phyloP scores from a whole-genome alignment of 2,329 filamentous ascomycete species.

The Pestalotiopsis sp. region DNA sequence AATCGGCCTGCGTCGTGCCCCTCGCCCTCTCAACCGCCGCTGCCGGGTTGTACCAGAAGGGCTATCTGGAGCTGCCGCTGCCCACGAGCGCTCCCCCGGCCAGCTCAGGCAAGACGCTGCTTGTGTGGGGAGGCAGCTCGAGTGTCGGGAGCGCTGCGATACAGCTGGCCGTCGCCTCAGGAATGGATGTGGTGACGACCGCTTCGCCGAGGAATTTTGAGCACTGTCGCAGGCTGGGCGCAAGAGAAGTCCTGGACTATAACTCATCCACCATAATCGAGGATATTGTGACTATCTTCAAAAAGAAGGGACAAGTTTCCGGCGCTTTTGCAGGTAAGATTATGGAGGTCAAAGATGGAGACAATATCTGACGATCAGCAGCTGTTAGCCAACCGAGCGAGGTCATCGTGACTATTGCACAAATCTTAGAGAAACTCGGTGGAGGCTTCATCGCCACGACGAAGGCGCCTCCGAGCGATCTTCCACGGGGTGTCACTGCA shows the following conservation, averaged over 20 bases:
- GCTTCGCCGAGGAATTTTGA: constrained; percentile 36
- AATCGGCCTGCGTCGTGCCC: constrained; percentile 17
- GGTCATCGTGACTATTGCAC: neutral
- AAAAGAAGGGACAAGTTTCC: constrained; percentile 1
- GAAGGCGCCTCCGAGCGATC: constrained; percentile 17
- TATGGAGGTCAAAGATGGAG: neutral
- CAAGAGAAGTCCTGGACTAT: constrained; percentile 40
- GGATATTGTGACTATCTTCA: constrained; percentile 24
- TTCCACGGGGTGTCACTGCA: neutral
- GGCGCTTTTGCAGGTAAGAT: neutral
- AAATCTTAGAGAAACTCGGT: neutral
- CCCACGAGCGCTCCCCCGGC: neutral
- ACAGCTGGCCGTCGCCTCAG: constrained; percentile 38
- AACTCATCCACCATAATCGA: constrained; percentile 26
- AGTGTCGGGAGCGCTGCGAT: constrained; percentile 40
- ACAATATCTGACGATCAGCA: neutral
- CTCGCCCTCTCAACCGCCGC: constrained; percentile 18
- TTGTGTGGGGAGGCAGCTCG: constrained; percentile 49
- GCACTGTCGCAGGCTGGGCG: constrained; percentile 37
- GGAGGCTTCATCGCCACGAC: constrained; percentile 19
- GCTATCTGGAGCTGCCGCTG: neutral
- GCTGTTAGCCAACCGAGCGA: neutral
- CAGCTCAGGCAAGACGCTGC: constrained; percentile 21
- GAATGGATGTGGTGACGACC: constrained; percentile 38
- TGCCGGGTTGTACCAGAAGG: constrained; percentile 14